A percentile compares a stretch with the other conserved stretches of the same genome.
phyloP scores from a whole-genome alignment of 768 basidiomycete species.

The Phaeotremella skinneri region DNA sequence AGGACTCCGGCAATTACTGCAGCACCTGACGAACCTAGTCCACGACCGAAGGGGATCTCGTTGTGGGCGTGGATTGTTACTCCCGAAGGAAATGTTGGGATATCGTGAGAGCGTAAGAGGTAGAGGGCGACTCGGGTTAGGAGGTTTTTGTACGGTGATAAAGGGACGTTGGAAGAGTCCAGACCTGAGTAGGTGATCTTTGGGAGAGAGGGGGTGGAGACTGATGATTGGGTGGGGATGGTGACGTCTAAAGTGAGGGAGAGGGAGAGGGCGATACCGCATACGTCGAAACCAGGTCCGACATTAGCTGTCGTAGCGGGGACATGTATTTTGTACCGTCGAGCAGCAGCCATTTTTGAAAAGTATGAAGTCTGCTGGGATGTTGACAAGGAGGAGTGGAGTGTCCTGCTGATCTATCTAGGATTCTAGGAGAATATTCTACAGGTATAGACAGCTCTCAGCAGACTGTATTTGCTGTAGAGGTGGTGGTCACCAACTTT shows the following conservation, averaged over 20 bases:
- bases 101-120: slow-evolving; percentile 82
- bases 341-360: too few relatives aligned
- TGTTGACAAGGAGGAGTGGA: too few relatives aligned
- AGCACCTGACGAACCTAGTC: slow-evolving; percentile 94
- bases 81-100: slow-evolving; percentile 70
- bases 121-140: slow-evolving; percentile 96
- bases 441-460: too few relatives aligned
- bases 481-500: slow-evolving; percentile 5
- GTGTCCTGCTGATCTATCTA: too few relatives aligned
- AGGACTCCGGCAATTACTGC: slow-evolving; percentile 98
- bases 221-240: slow-evolving; percentile 50
- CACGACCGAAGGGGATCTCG: slow-evolving; percentile 96
- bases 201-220: slow-evolving; percentile 54
- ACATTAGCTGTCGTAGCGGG: slow-evolving; percentile 99
- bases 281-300: slow-evolving; percentile 97
- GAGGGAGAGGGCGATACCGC: slow-evolving; percentile 92
- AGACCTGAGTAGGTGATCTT: slow-evolving; percentile 77
- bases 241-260: slow-evolving; percentile 72
- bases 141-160: slow-evolving; percentile 93
- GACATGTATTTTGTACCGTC: slow-evolving; percentile 67
- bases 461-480: neutral
- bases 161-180: slow-evolving; percentile 84
- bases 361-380: neutral
- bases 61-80: slow-evolving; percentile 78
- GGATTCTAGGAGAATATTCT: too few relatives aligned